Conservation (phyloP, 1,284 basidiomycete species). For the Filobasidium uniguttulatum region DNA sequence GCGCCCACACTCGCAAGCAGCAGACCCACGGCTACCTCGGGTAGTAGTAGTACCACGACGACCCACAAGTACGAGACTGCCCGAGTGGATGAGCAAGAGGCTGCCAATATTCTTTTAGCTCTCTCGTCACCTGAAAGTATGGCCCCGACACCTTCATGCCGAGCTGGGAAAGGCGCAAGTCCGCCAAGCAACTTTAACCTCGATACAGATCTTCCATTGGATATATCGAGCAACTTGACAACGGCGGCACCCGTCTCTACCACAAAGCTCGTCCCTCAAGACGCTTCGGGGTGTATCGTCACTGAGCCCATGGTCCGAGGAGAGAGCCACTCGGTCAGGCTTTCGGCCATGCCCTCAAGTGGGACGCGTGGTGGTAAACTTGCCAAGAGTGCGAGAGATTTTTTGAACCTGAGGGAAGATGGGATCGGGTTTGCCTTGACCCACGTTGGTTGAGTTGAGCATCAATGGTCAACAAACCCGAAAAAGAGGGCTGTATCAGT, state of each 20-base stretch:
- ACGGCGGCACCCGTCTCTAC: no score
- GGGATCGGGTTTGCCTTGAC: neutral
- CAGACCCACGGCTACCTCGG: no score
- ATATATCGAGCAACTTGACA: no score
- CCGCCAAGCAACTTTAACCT: neutral
- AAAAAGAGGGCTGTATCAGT: no score
- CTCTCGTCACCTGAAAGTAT: slow-evolving; percentile 12
- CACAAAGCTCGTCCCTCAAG: no score
- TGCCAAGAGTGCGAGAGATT: neutral
- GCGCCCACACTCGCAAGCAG: no score
- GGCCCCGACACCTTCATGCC: slow-evolving; percentile 7
- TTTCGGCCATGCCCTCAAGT: neutral
- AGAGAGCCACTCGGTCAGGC: no score
- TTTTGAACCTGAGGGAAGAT: neutral
- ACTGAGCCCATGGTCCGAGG: no score
- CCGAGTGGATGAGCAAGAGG: slow-evolving; percentile 9
- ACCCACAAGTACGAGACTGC: neutral
- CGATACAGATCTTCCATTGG: no score
- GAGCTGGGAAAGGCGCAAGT: neutral
- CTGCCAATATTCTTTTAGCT: slow-evolving; percentile 10
- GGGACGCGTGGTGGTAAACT: neutral
- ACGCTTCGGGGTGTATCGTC: no score
- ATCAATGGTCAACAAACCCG: no score
- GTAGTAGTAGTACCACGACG: no score
- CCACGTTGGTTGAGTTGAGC: neutral